phyloP scores from a whole-genome alignment of 2,329 filamentous ascomycete species.

The Fusarium coicis region DNA sequence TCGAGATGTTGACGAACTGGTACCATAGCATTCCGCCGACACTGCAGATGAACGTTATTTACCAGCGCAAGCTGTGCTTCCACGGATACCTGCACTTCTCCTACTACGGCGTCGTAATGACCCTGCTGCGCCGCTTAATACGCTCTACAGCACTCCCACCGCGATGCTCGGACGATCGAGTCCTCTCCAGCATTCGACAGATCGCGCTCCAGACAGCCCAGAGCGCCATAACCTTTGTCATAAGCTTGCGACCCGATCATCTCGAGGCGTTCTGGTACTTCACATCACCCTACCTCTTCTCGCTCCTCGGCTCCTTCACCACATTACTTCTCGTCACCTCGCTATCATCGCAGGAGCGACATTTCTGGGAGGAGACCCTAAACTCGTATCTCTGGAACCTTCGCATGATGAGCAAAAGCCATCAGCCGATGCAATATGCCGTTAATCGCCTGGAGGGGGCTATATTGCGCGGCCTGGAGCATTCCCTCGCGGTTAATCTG shows the following conservation, averaged over 20 bases:
- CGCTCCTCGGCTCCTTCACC: slow-evolving; percentile 53
- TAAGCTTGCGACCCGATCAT: slow-evolving; percentile 49
- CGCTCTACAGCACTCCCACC: slow-evolving; percentile 47
- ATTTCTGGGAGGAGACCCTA: slow-evolving; percentile 49
- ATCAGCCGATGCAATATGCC: slow-evolving; percentile 51
- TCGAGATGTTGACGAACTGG: slow-evolving; percentile 60
- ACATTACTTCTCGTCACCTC: slow-evolving; percentile 51
- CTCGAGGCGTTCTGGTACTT: slow-evolving; percentile 56
- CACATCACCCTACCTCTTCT: slow-evolving; percentile 53
- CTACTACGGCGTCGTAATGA: slow-evolving; percentile 59
- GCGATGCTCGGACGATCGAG: slow-evolving; percentile 43
- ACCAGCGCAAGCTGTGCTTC: slow-evolving; percentile 55
- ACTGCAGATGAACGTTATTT: slow-evolving; percentile 56
- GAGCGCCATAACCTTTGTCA: slow-evolving; percentile 50
- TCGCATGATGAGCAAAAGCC: slow-evolving; percentile 50
- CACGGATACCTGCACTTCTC: slow-evolving; percentile 57
- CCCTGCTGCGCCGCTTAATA: slow-evolving; percentile 58
- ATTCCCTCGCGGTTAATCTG: slow-evolving; percentile 50
- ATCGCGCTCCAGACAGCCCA: slow-evolving; percentile 47
- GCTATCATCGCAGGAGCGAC: slow-evolving; percentile 45
- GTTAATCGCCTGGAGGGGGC: slow-evolving; percentile 52
- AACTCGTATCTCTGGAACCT: slow-evolving; percentile 50
- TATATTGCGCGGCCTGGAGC: slow-evolving; percentile 52
- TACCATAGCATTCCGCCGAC: slow-evolving; percentile 56
- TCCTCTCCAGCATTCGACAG: slow-evolving; percentile 47